These are phyloP conservation scores for Pleurotus tuber-regium DNA, from an alignment of 768 basidiomycete genomes.

Conservation along the genomic window DNA sequence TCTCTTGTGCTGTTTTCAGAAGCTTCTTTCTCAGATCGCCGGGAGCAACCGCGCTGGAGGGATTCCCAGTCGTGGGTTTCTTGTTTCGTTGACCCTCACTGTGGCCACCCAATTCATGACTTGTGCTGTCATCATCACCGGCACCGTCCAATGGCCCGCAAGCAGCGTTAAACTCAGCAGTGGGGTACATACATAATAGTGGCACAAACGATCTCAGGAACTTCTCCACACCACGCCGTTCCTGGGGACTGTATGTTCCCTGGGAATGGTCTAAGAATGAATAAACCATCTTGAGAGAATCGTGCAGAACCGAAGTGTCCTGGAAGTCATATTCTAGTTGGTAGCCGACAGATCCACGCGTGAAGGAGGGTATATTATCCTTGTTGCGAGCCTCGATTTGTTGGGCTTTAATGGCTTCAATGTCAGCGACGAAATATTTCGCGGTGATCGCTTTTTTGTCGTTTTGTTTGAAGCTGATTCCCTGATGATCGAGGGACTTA, in stretches of 20 bases:
- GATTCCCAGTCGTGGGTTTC: slow-evolving; percentile 38
- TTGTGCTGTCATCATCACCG: slow-evolving; percentile 32
- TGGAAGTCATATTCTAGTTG: slow-evolving; percentile 81
- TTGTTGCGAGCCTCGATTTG: slow-evolving; percentile 42
- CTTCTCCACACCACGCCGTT: slow-evolving; percentile 80
- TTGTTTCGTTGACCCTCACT: slow-evolving; percentile 38
- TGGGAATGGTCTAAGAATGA: slow-evolving; percentile 89
- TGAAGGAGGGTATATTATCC: slow-evolving; percentile 35
- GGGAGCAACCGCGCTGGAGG: slow-evolving; percentile 41
- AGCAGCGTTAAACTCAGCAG: slow-evolving; percentile 63
- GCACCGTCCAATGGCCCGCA: slow-evolving; percentile 55
- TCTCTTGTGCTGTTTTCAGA: slow-evolving; percentile 72
- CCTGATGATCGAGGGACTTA: slow-evolving; percentile 96
- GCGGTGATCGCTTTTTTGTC: slow-evolving; percentile 92
- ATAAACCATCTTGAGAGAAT: slow-evolving; percentile 86
- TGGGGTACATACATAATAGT: slow-evolving; percentile 68
- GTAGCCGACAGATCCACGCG: slow-evolving; percentile 48
- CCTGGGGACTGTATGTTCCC: slow-evolving; percentile 61
- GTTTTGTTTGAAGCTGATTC: slow-evolving; percentile 89
- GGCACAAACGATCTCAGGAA: slow-evolving; percentile 87
- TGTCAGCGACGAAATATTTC: slow-evolving; percentile 78
- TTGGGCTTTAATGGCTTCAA: slow-evolving; percentile 64
- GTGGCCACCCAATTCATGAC: slow-evolving; percentile 27
- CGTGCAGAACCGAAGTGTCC: slow-evolving; percentile 80
- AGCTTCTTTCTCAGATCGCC: slow-evolving; percentile 78